Evolutionary conservation across 1,284 basidiomycete species (phyloP).

Genomic region (Cystobasidiaceae sp.): DNA sequence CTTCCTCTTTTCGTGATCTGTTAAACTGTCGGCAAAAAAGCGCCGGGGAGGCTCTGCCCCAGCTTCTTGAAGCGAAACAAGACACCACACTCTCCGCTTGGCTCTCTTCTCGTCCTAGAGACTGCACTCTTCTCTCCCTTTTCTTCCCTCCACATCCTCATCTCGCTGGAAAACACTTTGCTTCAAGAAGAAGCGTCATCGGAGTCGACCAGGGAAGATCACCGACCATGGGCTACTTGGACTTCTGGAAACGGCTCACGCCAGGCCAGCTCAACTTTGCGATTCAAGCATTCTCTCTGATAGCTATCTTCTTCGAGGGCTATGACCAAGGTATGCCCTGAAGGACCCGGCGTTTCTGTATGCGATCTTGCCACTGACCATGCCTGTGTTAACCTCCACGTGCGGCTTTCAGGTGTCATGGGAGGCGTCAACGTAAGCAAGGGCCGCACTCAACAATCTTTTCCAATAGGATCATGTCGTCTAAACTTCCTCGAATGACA

Average conservation of each 20-base stretch:
- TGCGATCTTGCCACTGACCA: not conserved
- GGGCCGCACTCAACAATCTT: not conserved
- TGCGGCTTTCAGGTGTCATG: constrained; percentile 49
- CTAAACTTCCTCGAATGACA: constrained; percentile 45
- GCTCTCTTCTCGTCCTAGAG: too few relatives aligned
- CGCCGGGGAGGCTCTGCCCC: too few relatives aligned
- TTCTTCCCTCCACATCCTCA: not conserved
- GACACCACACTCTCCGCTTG: too few relatives aligned
- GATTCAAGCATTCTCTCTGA: constrained; percentile 39
- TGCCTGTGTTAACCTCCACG: too few relatives aligned
- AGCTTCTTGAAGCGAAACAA: too few relatives aligned
- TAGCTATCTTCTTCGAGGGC: constrained; percentile 45
- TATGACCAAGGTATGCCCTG: constrained; percentile 55
- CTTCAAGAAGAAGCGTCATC: not conserved
- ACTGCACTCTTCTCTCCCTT: not conserved
- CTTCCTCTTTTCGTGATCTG: too few relatives aligned
- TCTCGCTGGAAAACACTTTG: not conserved
- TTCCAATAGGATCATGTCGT: too few relatives aligned
- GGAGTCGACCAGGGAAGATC: not conserved
- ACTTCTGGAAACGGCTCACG: constrained; percentile 34
- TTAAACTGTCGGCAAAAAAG: too few relatives aligned
- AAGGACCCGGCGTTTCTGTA: not conserved
- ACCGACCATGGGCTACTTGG: not conserved
- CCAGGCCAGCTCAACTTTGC: constrained; percentile 35
- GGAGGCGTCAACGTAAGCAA: constrained; percentile 48